phyloP scores from a whole-genome alignment of 1,284 basidiomycete genomes.

The Mycosarcoma mackinlayi region DNA sequence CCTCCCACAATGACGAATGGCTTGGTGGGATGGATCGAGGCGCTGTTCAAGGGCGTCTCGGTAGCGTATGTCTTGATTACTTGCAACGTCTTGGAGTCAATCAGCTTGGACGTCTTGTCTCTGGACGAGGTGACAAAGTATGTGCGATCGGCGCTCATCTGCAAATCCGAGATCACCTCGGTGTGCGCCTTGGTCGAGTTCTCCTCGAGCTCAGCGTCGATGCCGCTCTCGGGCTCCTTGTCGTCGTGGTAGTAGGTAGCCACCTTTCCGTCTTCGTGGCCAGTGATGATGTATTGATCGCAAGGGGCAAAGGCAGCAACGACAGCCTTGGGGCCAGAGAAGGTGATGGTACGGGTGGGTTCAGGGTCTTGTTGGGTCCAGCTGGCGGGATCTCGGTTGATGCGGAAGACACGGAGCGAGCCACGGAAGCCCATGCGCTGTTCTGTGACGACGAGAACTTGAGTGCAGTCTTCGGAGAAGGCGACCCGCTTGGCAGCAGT shows the following conservation, averaged over 20 bases:
- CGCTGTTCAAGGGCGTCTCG: constrained; percentile 95
- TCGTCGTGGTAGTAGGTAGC: constrained; percentile 66
- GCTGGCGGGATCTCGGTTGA: constrained; percentile 70
- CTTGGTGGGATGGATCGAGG: constrained; percentile 82
- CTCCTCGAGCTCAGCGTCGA: constrained; percentile 87
- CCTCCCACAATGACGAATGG: constrained; percentile 86
- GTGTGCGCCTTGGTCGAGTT: constrained; percentile 71
- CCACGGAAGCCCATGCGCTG: constrained; percentile 85
- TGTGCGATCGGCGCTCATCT: constrained; percentile 86
- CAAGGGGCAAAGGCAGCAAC: constrained; percentile 89
- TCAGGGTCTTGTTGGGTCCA: constrained; percentile 62
- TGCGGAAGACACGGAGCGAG: constrained; percentile 82
- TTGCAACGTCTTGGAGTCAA: constrained; percentile 86
- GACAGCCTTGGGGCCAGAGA: constrained; percentile 78
- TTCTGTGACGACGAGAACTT: constrained; percentile 87
- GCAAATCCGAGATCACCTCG: constrained; percentile 79
- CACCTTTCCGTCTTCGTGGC: constrained; percentile 95
- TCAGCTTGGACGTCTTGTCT: constrained; percentile 95
- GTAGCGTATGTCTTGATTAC: constrained; percentile 93
- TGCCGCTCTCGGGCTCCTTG: constrained; percentile 65
- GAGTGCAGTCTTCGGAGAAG: constrained; percentile 78
- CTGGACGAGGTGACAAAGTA: constrained; percentile 97
- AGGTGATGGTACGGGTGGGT: constrained; percentile 66
- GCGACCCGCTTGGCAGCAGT: constrained; percentile 96
- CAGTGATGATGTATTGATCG: constrained; percentile 86